Evolutionary conservation across 2,329 filamentous ascomycete genomes (phyloP), one percentile per base, ranked within the genome.

Genomic region (Thielaviopsis musarum): DNA sequence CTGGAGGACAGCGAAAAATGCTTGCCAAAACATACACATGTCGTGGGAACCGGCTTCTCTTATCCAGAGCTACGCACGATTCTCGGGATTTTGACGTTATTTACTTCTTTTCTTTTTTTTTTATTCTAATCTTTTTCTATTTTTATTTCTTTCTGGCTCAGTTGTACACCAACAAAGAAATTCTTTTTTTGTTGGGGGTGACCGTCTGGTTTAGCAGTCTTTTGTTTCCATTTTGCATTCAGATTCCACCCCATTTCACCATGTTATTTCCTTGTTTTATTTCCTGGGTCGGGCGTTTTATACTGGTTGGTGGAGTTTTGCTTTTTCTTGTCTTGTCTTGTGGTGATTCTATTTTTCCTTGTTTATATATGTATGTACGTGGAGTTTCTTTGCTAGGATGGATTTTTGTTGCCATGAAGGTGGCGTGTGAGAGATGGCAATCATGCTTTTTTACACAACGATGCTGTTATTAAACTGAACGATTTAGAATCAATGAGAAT

Each of bases 181-280:
- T n/a, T 28, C 26, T 28, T 28, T 3, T 28, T 28, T 28, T 7
- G 3, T 28, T 28, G 26, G 26, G 4, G 26, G 7, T n/a, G n/a
- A 28, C 26, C 26, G 6, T 34, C 10, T 34, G 30, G 30, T 7
- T n/a, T 7, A 34, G 30, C 30, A 34, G 30, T 7, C 19, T 21
- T 58, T 38, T 58, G 21, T 58, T 41, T 45, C 49, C 49, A 21
- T 59, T 57, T 59, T 54, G 21, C 17, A 38, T 57, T 49, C 26
- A 22, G 34, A 21, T 59, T 56, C 26, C 54, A 34, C 19, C 28
- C 57, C n/a, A 15, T 58, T 49, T 45, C 26, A 6, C 15, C 22
- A 48, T 19, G 4, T 38, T 55, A 22, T 55, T 51, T 51, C 30
- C 15, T 26, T 57, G 10, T 26, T 48, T 6, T 54, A 17, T 17